phyloP scores from a whole-genome alignment of 768 basidiomycete species.

The Rhodotorula paludigena region DNA sequence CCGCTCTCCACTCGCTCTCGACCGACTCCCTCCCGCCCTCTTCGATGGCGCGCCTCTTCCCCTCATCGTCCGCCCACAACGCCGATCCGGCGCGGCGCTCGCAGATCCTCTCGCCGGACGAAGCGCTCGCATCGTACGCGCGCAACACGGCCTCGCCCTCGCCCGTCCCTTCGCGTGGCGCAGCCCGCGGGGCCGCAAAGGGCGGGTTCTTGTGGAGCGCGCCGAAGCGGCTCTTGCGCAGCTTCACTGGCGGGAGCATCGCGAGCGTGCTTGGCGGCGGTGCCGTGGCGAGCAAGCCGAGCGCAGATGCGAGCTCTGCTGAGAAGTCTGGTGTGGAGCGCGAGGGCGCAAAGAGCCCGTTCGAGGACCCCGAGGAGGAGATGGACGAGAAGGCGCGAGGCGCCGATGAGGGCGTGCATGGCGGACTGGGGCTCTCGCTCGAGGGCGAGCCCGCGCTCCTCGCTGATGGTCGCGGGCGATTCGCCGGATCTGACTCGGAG shows the following conservation, averaged over 20 bases:
- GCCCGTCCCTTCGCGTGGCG: background rate
- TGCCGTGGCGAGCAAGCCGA: background rate
- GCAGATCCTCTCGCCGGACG: conserved; percentile 24
- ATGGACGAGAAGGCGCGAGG: background rate
- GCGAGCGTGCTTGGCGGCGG: background rate
- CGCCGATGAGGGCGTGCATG: background rate
- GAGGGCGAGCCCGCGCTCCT: background rate
- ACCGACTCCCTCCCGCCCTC: background rate
- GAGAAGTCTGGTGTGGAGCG: background rate
- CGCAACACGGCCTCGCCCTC: conserved; percentile 11
- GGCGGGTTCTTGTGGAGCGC: background rate
- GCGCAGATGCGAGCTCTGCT: background rate
- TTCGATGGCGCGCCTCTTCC: conserved; percentile 6
- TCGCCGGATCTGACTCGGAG: too few species aligned
- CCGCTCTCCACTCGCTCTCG: conserved; percentile 9
- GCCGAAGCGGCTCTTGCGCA: conserved; percentile 9
- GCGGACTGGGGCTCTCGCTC: background rate
- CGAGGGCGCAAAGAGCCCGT: conserved; percentile 9
- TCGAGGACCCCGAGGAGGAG: conserved; percentile 8
- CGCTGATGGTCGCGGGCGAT: background rate
- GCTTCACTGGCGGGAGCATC: conserved; percentile 4
- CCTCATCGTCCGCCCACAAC: background rate
- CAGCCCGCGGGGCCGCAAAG: background rate
- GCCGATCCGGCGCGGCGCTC: background rate
- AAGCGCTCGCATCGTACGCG: conserved; percentile 34